These are phyloP conservation scores for Chalara sp. DNA, from an alignment of 2,329 filamentous ascomycete species.

Conservation along the genomic window DNA sequence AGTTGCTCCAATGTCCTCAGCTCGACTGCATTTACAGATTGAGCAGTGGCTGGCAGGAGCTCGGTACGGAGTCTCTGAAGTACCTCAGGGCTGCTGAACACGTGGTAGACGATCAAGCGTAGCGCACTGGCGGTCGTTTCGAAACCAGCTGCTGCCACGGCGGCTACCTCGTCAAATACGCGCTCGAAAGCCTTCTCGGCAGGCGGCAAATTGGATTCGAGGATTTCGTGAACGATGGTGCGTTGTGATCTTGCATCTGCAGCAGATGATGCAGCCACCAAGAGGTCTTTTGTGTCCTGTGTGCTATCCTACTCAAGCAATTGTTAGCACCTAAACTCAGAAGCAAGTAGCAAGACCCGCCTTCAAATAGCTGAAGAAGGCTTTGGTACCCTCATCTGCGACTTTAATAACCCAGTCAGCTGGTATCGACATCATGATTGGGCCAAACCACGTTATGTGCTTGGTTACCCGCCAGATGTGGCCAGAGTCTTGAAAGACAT, in stretches of 20 bases:
- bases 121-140: slow-evolving; percentile 29
- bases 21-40: background rate
- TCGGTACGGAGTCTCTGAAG: slow-evolving; percentile 27
- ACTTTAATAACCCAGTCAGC: slow-evolving; percentile 5
- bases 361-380: slow-evolving; percentile 2
- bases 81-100: slow-evolving; percentile 26
- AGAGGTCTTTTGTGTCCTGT: slow-evolving; percentile 1
- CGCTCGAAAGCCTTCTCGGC: slow-evolving; percentile 27
- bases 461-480: slow-evolving; percentile 7
- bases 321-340: background rate
- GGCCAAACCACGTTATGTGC: slow-evolving; percentile 8
- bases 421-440: slow-evolving; percentile 7
- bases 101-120: slow-evolving; percentile 26
- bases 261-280: background rate
- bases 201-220: slow-evolving; percentile 20
- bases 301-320: background rate
- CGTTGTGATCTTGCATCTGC: background rate
- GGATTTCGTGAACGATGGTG: slow-evolving; percentile 15
- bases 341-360: background rate
- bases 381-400: slow-evolving; percentile 1
- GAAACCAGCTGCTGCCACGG: slow-evolving; percentile 28
- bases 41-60: slow-evolving; percentile 16
- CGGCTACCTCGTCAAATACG: slow-evolving; percentile 25
- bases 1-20: slow-evolving; percentile 16
- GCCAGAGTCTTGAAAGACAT: slow-evolving; percentile 4